Base-by-base conservation (phyloP, 2,329 filamentous ascomycete species). In the Rugonectria rugulosa region DNA sequence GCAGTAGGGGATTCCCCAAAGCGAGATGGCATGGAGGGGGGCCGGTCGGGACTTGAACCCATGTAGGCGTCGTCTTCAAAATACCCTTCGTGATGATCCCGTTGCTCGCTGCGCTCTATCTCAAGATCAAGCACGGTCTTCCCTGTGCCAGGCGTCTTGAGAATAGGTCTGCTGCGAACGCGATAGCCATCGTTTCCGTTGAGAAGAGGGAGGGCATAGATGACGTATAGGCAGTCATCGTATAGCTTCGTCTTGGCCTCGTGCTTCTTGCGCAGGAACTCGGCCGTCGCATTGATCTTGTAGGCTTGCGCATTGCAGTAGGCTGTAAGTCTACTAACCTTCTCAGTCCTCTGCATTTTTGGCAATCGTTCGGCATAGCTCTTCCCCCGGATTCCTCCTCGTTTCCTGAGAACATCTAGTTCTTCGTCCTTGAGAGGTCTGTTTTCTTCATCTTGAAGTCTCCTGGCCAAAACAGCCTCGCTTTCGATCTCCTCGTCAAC, bases 261-360 rank as follows among this genome's bases (percentile, higher is more conserved):
- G 75, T 99, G 95, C 68, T 88, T 89, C 61, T 91, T 90, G 65
- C 90, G 89, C 58, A 97, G 80, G 71, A 99, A 99, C 27, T 91
- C 86, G 12, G 93, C 92, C n/a, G 92, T 92, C 21, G 88, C 85
- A 66, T 90, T 89, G 77, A 96, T 87, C 76, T 94, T 96, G 77
- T 93, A 98, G 7, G 90, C 91, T 73, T 97, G 91, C 1, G 95
- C 94, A 0, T 92, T 98, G 73, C 94, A 98, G 74, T 98, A 99
- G 10, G 95, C 95, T 53, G 95, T 99, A 50, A 98, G 85, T 57
- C 95, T 84, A 26, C 94, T 88, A 56, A 99, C 79, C 75, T 95
- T 95, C 66, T 97, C 91, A 11, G 91, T 89, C 52, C 95, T 82
- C 70, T 94, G 87, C 19, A 89, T 84, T 75, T 99, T 99, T 38